Evolutionary conservation across 176 grass and related monocot genomes (phyloP), one percentile per base, ranked within the genome.

Genomic region (Lolium multiflorum): DNA sequence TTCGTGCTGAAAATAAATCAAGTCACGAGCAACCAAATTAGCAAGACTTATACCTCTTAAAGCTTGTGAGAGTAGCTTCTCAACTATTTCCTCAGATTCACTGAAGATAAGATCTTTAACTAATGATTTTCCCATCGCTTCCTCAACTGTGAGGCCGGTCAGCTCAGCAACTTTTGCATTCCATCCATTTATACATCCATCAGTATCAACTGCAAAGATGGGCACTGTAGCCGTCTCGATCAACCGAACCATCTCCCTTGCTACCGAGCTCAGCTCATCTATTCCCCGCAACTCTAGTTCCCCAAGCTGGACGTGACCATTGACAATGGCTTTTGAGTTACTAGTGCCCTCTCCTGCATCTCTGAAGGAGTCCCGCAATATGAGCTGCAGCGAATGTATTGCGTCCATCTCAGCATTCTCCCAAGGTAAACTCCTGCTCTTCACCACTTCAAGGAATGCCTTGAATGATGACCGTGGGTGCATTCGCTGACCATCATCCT

Each of bases 331-430:
- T 76, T 91, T 96, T 41, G 97, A 94, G 22, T 91, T 92, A 80
- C 85, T 88, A 3, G 86, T 90, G 22, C 90, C 88, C 49, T 94
- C 93, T 49, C 85, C 82, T 44, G 81, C 54, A 59, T 99, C 92
- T 84, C 87, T 92, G 74, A 96, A 94, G 57, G 94, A 90, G 71
- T 94, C 94, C 2, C 97, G 86, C 85, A 99, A 74, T 38, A 99
- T 99, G 35, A 99, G 90, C 87, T 99, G 97, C 88, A 99, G 87
- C 1, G 97, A 99, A 84, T 99, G 97, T 71, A 99, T 96, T 51
- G 94, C 97, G 16, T 99, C 97, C 94, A 99, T 94, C 87, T 99
- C 97, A 3, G 94, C 92, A 87, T 92, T 94, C 87, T 99, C 97
- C 97, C 97, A 99, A 4, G 92, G 92, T 79, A 94, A 88, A 75